Base-by-base conservation (phyloP, 768 basidiomycete genomes). In the Pulveroboletus frians region DNA sequence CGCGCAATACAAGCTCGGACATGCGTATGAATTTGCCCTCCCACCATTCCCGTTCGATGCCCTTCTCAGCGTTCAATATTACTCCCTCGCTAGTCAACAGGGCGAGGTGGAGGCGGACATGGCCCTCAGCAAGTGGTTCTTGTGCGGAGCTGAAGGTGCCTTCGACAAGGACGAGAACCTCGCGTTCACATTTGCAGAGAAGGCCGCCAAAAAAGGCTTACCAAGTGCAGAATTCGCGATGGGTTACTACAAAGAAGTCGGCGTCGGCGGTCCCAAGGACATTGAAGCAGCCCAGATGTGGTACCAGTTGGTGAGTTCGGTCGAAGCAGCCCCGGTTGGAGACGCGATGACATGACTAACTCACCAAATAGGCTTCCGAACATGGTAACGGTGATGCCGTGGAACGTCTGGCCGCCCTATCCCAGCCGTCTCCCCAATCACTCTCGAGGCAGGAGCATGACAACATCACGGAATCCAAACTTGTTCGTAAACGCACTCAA, bases 41-140 rank as follows among this genome's bases (percentile, higher is more conserved):
- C 76, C 90, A 0, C 87, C 88, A 0, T 91, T 86, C 72, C 76
- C 83, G 0, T 96, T 92, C 67, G 94, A 97, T 62, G 83, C 95
- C 0, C 73, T 95, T 15, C 72, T 95, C 32, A 86, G 83, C 46
- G 92, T 98, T 18, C 90, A 94, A 63, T 97, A 91, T 63, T 97
- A 97, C 67, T 76, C 74, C 8, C 72, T 88, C 11, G 91, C 89
- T 0, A 85, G 82, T 49, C 85, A 94, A 67, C 81, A 86, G 51
- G 89, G 90, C 30, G 91, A 96, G 66, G 75, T 79, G 20, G 93
- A 97, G 65, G 95, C 95, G 0, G 92, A 98, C 63, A 94, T 97
- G 92, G 94, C 92, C 3, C 76, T 97, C 46, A 85, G 82, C 67
- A 97, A 96, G 69, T 98, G 95, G 94, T 97, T 96, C 73, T 71